Base-by-base conservation (phyloP, 768 basidiomycete species). In the Russula lepida region DNA sequence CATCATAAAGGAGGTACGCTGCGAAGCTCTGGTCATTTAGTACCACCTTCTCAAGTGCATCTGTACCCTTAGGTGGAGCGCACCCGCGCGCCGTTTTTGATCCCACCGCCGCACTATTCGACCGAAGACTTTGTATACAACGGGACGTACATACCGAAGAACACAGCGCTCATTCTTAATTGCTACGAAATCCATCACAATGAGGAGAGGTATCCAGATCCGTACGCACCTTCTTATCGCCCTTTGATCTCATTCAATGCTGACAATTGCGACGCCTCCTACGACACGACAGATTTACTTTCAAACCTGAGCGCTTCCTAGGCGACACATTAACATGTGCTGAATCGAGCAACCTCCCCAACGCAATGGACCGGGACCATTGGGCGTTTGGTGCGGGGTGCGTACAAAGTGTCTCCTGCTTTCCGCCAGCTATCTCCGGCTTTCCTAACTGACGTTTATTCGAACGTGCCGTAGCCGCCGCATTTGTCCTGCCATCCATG, bases 381-480 rank as follows among this genome's bases (percentile, higher is more conserved):
- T 81, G 79, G 79, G 73, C 74, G 68, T 81, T 79, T 54, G 79
- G 79, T 15, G 78, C 69, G 1, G 79, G 79, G 79, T 81, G 64
- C 33, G 73, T 69, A 47, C 25, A 35, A 28, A 13, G 19, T 56
- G 9, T 47, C 30, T 30, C 27, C 25, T 21, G 25, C 32, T 1
- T n/a, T 43, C 35, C 15, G 13, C 35, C 35, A 35, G 13, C 5
- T 15, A 35, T 15, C 35, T 12, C 35, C n/a, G 7, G 21, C 2
- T 33, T 12, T 9, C 17, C 6, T 32, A 7, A 15, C 55, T 44
- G 39, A 43, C n/a, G 2, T 28, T 28, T 13, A 19, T 39, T 39
- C 35, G n/a, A n/a, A 37, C 15, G 13, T 15, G 33, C 46, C 46
- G 19, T 35, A 71, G 71, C 2, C 71, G 72, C 13, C 67, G 15